Evolutionary conservation across 345 rosid genomes (phyloP).

Genomic region (Rhodamnia argentea): DNA sequence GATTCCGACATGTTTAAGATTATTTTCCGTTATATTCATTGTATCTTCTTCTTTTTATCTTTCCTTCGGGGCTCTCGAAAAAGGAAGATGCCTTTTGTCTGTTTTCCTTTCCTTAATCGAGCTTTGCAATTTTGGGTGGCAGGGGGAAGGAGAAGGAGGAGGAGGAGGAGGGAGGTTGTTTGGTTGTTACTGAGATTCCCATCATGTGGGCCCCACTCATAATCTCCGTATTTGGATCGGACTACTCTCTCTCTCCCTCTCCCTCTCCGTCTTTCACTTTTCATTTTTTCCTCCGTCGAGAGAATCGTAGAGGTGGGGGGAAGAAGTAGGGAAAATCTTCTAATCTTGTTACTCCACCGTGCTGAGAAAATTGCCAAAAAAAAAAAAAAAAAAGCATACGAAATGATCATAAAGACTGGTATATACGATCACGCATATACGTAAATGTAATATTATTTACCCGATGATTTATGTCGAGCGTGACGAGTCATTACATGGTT

Average conservation of each 20-base stretch:
- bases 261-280: neutral
- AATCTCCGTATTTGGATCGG: constrained; percentile 1
- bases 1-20: neutral
- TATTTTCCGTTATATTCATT: neutral
- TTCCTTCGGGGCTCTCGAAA: neutral
- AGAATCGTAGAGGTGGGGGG: neutral
- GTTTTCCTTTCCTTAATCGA: neutral
- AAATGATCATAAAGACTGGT: neutral
- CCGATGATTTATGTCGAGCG: neutral
- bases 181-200: constrained; percentile 1
- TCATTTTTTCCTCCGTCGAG: neutral
- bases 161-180: neutral
- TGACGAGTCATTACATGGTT: neutral
- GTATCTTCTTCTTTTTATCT: accelerated
- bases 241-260: neutral
- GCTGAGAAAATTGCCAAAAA: neutral
- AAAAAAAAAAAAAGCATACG: no score
- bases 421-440: neutral
- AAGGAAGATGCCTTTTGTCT: neutral
- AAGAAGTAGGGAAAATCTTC: neutral
- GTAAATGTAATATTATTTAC: neutral
- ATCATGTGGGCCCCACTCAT: constrained; percentile 23
- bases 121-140: neutral
- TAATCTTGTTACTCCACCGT: neutral
- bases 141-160: neutral